phyloP scores from a whole-genome alignment of 768 basidiomycete genomes.

The Tephrocybe sp. region DNA sequence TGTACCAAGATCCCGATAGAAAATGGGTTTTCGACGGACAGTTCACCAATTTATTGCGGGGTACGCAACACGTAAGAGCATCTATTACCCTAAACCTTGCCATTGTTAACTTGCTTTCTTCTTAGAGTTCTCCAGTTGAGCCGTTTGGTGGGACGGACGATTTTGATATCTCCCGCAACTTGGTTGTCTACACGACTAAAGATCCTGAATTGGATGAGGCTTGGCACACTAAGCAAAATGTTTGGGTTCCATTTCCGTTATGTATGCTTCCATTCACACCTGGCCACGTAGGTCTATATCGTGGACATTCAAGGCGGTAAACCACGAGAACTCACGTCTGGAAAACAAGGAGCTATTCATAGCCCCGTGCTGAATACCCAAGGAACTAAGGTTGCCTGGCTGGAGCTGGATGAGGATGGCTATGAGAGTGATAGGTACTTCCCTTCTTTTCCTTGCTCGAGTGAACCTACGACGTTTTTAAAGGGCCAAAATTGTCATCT shows the following conservation, averaged over 20 bases:
- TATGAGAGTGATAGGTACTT: slow-evolving; percentile 81
- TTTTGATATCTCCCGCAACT: slow-evolving; percentile 68
- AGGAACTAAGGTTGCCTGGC: slow-evolving; percentile 81
- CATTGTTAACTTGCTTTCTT: slow-evolving; percentile 1
- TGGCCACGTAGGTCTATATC: slow-evolving; percentile 58
- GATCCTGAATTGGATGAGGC: slow-evolving; percentile 76
- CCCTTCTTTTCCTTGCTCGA: not conserved
- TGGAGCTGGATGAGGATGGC: slow-evolving; percentile 85
- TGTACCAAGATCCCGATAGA: slow-evolving; percentile 46
- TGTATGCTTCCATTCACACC: not conserved
- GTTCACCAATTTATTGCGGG: slow-evolving; percentile 62
- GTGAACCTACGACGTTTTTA: too few relatives aligned
- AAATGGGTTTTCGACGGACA: slow-evolving; percentile 55
- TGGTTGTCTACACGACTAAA: slow-evolving; percentile 84
- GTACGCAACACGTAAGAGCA: slow-evolving; percentile 65
- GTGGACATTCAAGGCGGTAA: slow-evolving; percentile 55
- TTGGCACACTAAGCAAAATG: slow-evolving; percentile 89
- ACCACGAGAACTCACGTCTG: slow-evolving; percentile 75
- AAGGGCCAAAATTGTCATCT: slow-evolving; percentile 80
- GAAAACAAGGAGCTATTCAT: slow-evolving; percentile 81
- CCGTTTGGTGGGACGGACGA: slow-evolving; percentile 86
- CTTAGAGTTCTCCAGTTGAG: slow-evolving; percentile 76
- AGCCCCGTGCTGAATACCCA: slow-evolving; percentile 66
- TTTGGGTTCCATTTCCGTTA: slow-evolving; percentile 24
- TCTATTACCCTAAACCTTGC: not conserved